These are phyloP conservation scores for Psilocybe azurescens DNA, from an alignment of 768 basidiomycete species.

Conservation along the genomic window DNA sequence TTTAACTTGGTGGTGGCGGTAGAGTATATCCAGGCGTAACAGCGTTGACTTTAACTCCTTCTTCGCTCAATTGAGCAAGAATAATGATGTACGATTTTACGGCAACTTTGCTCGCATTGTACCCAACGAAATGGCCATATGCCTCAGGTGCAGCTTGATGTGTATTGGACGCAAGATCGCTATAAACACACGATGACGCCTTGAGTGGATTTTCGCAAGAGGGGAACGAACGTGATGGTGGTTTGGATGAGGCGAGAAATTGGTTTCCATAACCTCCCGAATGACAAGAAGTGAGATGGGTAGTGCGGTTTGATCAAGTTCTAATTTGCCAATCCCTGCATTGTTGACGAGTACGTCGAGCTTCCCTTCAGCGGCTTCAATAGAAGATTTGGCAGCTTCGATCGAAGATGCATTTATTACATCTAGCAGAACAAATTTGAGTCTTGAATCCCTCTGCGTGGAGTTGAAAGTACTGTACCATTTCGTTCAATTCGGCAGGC, in stretches of 20 bases:
- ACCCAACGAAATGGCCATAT: no score
- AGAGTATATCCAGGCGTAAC: no score
- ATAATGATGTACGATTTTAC: no score
- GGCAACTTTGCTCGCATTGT: no score
- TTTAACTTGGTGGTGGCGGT: no score
- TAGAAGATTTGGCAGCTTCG: constrained; percentile 14
- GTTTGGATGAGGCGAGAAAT: constrained; percentile 48
- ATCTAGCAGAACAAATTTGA: constrained; percentile 43
- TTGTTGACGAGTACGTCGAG: constrained; percentile 54
- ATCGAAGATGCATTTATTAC: constrained; percentile 40
- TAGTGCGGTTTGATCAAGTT: constrained; percentile 35
- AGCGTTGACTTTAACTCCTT: no score
- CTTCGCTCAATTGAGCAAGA: no score
- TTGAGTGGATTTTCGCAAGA: constrained; percentile 38
- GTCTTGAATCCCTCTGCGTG: constrained; percentile 33
- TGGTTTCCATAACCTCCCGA: constrained; percentile 43
- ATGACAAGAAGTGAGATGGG: constrained; percentile 37
- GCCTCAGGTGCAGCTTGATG: no score
- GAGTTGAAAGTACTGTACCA: no score
- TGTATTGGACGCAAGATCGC: constrained; percentile 49
- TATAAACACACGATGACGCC: constrained; percentile 45
- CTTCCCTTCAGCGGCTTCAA: constrained; percentile 38
- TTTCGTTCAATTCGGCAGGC: no score
- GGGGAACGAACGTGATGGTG: constrained; percentile 44
- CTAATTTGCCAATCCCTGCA: constrained; percentile 37